A percentile compares a stretch with the other conserved stretches of the same genome.
Evolutionary conservation across 768 basidiomycete species (phyloP).

Genomic region (Glaciozyma antarctica): DNA sequence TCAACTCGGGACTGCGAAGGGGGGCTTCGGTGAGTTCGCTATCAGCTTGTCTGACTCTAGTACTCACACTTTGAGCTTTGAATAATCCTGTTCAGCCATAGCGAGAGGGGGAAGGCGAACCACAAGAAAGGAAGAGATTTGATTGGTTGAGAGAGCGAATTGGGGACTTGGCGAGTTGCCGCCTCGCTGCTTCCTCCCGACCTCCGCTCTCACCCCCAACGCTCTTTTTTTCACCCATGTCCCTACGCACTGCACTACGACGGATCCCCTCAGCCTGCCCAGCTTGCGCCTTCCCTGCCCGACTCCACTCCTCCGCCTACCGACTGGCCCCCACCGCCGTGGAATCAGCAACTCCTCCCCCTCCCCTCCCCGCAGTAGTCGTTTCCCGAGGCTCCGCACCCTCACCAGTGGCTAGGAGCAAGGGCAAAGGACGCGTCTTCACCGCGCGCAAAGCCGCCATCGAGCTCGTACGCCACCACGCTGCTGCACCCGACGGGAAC

Average conservation of each 20-base stretch:
- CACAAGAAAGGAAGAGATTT: background rate
- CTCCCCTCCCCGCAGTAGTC: background rate
- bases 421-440: background rate
- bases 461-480: background rate
- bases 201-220: too few relatives aligned
- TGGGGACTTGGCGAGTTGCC: too few relatives aligned
- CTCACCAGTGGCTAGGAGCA: background rate
- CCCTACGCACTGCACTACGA: background rate
- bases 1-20: background rate
- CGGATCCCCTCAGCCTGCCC: background rate
- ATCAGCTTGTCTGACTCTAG: background rate
- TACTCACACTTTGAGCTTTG: background rate
- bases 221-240: too few relatives aligned
- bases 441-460: background rate
- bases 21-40: background rate
- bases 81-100: background rate
- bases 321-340: background rate
- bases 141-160: conserved; percentile 1
- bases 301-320: background rate
- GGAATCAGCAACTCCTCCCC: background rate
- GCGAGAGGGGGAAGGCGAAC: background rate
- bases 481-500: background rate
- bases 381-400: background rate
- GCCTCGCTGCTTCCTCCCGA: too few relatives aligned
- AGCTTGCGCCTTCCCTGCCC: background rate